Percentiles rank a stretch among this genome's conserved stretches.
Conservation (phyloP, 495 filamentous ascomycete genomes). For the Hamigera avellanea region DNA sequence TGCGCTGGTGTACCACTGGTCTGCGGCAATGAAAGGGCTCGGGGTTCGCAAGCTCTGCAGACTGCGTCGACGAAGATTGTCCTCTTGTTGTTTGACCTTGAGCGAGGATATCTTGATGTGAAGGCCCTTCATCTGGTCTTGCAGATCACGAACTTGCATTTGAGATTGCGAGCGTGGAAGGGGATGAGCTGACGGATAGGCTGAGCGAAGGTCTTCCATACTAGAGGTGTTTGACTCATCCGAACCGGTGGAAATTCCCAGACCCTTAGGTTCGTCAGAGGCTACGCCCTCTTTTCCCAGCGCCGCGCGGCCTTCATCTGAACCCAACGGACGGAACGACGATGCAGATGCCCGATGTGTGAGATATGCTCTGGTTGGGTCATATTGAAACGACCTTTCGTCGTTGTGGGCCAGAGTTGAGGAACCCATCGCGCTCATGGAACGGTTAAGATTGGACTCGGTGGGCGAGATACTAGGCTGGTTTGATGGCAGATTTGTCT, state of each 20-base stretch:
- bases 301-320: slow-evolving; percentile 3
- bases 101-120: slow-evolving; percentile 83
- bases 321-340: slow-evolving; percentile 12
- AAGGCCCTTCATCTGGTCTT: slow-evolving; percentile 87
- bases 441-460: slow-evolving; percentile 23
- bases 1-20: slow-evolving; percentile 57
- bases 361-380: slow-evolving; percentile 24
- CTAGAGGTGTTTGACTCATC: slow-evolving; percentile 11
- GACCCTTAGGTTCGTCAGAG: slow-evolving; percentile 15
- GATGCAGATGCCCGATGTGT: slow-evolving; percentile 28
- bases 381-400: slow-evolving; percentile 32
- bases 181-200: slow-evolving; percentile 24
- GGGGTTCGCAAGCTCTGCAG: slow-evolving; percentile 73
- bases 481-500: slow-evolving; percentile 39
- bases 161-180: slow-evolving; percentile 38
- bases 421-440: slow-evolving; percentile 32
- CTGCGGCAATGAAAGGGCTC: slow-evolving; percentile 73
- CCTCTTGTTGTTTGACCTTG: slow-evolving; percentile 70
- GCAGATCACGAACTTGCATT: slow-evolving; percentile 68
- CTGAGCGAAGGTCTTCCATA: slow-evolving; percentile 24
- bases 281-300: slow-evolving; percentile 9
- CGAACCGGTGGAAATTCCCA: slow-evolving; percentile 18
- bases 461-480: slow-evolving; percentile 13
- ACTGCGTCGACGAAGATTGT: slow-evolving; percentile 72
- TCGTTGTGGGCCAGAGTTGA: slow-evolving; percentile 22